Base-by-base conservation (phyloP, 306 rosid species). In the Fagus crenata region DNA sequence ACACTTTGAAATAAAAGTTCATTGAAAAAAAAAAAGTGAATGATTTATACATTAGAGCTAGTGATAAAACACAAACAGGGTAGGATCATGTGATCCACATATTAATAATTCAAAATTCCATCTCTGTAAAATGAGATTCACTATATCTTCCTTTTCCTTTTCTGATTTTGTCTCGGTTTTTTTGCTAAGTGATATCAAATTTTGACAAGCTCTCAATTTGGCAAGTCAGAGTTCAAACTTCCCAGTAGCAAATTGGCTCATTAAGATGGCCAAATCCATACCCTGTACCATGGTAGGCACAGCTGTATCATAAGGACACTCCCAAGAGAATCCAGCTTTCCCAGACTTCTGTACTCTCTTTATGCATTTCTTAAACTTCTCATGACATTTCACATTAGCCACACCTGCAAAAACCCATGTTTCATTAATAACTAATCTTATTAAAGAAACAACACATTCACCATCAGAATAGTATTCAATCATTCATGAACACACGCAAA, bases 201-300 rank as follows among this genome's bases (percentile, higher is more conserved):
- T 49, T 5, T 33, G 12, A 46, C 14, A 7, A 35, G 13, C 76
- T 33, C 51, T 60, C 1, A 22, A 42, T 37, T 39, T n/a, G 8
- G 32, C 37, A 49, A 41, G 46, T 84, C 78, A 87, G 33, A 87
- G 88, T 59, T 87, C 90, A 46, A 31, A 14, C 73, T 74, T 42
- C 0, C 55, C 0, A 54, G 79, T 76, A 42, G 90, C 85, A 37
- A 95, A 85, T 77, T 87, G 89, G 84, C 93, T 89, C 18, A 95
- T 64, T 61, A 89, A n/a, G 81, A 92, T 90, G 49, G 96, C 97
- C 75, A 92, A 56, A 78, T 95, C 96, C 96, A 95, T 95, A 76
- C 90, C 97, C 71, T 83, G 87, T 41, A 86, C 85, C 97, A 92
- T 94, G 9, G 91, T 92, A 12, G 97, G 82, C 58, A 84, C 88